Base-by-base conservation (phyloP, 2,329 filamentous ascomycete species). In the Cladosporium sp. region DNA sequence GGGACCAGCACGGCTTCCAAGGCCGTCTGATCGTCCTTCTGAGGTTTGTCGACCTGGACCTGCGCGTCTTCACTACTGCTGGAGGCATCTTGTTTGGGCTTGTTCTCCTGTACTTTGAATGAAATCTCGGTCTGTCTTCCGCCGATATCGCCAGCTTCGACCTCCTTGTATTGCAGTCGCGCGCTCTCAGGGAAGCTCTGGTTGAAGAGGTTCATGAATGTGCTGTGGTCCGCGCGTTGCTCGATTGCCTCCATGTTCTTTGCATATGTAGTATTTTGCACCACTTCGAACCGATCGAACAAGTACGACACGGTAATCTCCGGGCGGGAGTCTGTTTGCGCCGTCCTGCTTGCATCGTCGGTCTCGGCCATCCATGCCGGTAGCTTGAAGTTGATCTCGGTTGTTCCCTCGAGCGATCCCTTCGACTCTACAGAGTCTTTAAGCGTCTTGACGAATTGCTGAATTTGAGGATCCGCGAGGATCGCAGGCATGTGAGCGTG, bases 261-360 rank as follows among this genome's bases (percentile, higher is more conserved):
- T 4, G 24, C 35, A 44, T 66, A 65, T 15, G 58, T 36, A 1
- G 62, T 42, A 34, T 28, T 58, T 40, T 66, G 62, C 5, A 58
- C 58, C 35, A 67, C 64, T 61, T 69, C 67, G 35, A 70, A 65
- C 9, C 65, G 59, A 22, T 68, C 66, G 32, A 69, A 62, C 7
- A 67, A 22, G 50, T 71, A 70, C 15, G 54, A 52, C 15, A 65
- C 53, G 2, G 60, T 22, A 5, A 59, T 25, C 25, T 61, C 61
- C 8, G 44, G 45, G 40, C 25, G 13, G 32, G 22, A 17, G 19
- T 34, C 15, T 34, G 39, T 32, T 40, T 15, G 44, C 37, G 35
- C 28, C 44, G 25, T 34, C 36, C 32, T 42, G 12, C 13, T 24
- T 20, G 22, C 13, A 13, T 4, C 32, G 19, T 35, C 54, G 4